phyloP scores from a whole-genome alignment of 2,329 filamentous ascomycete genomes.

The Epichloe gansuensis region DNA sequence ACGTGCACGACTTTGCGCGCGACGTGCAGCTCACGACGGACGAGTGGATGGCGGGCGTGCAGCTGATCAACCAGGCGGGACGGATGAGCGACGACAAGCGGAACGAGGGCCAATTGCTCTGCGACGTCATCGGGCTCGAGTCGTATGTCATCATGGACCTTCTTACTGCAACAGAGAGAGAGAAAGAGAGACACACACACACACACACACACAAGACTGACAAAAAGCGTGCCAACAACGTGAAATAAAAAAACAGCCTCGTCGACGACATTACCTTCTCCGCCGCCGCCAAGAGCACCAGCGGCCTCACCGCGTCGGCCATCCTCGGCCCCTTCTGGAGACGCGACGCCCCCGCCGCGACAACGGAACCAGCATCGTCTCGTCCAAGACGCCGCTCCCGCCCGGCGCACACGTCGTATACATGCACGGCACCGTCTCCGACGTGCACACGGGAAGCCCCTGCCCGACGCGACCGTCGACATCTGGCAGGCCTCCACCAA shows the following conservation, averaged over 20 bases:
- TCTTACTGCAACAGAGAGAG: no score
- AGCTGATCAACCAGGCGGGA: conserved; percentile 46
- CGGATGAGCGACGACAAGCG: conserved; percentile 56
- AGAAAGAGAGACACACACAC: no score
- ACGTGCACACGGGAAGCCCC: conserved; percentile 49
- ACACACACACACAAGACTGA: background rate
- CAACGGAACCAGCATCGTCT: conserved; percentile 63
- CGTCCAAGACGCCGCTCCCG: conserved; percentile 37
- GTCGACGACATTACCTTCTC: conserved; percentile 75
- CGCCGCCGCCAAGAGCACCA: conserved; percentile 28
- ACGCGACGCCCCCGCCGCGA: conserved; percentile 55
- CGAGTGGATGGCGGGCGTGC: conserved; percentile 65
- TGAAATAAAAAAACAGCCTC: conserved; percentile 27
- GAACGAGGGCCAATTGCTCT: conserved; percentile 64
- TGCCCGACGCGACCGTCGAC: conserved; percentile 56
- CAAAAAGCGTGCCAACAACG: background rate
- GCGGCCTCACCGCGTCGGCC: conserved; percentile 55
- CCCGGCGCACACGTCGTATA: conserved; percentile 39
- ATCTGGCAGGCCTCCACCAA: conserved; percentile 75
- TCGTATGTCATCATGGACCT: conserved; percentile 26
- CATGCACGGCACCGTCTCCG: conserved; percentile 51
- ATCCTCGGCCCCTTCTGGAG: conserved; percentile 83
- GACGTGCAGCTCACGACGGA: conserved; percentile 70
- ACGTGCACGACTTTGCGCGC: conserved; percentile 71
- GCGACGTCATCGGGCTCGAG: conserved; percentile 64